Percentiles rank a stretch among this genome's conserved stretches.
Conservation (phyloP, 2,329 filamentous ascomycete genomes). For the Podosphaera fusca region DNA sequence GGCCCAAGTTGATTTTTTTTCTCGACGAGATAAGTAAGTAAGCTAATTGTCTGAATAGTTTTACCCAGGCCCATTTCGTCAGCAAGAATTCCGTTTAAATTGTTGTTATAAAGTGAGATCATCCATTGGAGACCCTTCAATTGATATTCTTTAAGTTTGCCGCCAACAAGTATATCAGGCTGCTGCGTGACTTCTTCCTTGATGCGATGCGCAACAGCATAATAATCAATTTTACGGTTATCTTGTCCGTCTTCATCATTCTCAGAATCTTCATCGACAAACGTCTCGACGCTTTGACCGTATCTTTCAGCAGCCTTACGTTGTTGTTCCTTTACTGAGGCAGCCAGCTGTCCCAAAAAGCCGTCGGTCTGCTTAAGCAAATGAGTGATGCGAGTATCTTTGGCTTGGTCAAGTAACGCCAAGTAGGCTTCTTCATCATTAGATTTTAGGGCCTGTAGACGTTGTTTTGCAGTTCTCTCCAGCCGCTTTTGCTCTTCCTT, state of each 20-base stretch:
- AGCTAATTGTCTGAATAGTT: conserved; percentile 94
- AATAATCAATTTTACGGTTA: conserved; percentile 84
- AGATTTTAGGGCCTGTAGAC: conserved; percentile 94
- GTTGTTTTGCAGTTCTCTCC: conserved; percentile 93
- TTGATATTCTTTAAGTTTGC: conserved; percentile 90
- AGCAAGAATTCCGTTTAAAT: conserved; percentile 91
- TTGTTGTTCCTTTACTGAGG: conserved; percentile 86
- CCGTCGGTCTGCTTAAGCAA: conserved; percentile 90
- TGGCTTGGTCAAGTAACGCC: conserved; percentile 91
- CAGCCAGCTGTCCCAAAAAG: conserved; percentile 85
- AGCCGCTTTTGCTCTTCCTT: conserved; percentile 98
- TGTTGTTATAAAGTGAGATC: conserved; percentile 99
- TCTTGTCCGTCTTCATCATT: conserved; percentile 45
- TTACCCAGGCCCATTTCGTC: conserved; percentile 99
- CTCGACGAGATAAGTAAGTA: conserved; percentile 94
- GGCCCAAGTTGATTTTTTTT: conserved; percentile 79
- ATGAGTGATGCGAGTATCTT: conserved; percentile 97
- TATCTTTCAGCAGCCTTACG: conserved; percentile 60
- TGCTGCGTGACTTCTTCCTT: conserved; percentile 78
- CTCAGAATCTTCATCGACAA: conserved; percentile 35
- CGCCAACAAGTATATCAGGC: conserved; percentile 70
- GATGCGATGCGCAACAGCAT: conserved; percentile 87
- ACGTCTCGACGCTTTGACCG: conserved; percentile 33
- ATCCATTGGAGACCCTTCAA: conserved; percentile 98
- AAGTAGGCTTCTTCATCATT: conserved; percentile 99